Conservation (phyloP, 106 monocot genomes). For the Dioscorea alata region DNA sequence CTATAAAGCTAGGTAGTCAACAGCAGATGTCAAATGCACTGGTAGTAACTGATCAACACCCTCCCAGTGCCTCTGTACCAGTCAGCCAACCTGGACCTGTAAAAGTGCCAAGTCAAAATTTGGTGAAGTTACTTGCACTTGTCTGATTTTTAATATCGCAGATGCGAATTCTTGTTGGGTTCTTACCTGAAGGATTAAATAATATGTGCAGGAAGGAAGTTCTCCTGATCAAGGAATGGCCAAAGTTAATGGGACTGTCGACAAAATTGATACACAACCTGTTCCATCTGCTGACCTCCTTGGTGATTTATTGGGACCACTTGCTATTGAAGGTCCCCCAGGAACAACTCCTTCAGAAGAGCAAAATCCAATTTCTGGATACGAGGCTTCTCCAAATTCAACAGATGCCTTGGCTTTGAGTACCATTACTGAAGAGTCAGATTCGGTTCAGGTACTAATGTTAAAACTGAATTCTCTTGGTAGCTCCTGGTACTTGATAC, state of each 20-base stretch:
- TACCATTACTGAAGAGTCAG: slow-evolving; percentile 55
- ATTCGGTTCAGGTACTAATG: slow-evolving; percentile 69
- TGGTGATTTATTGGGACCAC: slow-evolving; percentile 84
- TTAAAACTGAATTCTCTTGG: neutral
- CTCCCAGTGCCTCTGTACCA: slow-evolving; percentile 62
- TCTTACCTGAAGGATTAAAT: slow-evolving; percentile 1
- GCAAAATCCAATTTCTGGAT: slow-evolving; percentile 26
- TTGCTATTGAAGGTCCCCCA: slow-evolving; percentile 86
- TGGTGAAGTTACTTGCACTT: slow-evolving; percentile 28
- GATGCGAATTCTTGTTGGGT: neutral
- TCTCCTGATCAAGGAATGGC: slow-evolving; percentile 32
- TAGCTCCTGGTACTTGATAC: neutral
- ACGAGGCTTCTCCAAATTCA: slow-evolving; percentile 29
- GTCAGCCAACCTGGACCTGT: slow-evolving; percentile 61
- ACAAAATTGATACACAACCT: slow-evolving; percentile 41
- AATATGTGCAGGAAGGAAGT: slow-evolving; percentile 47
- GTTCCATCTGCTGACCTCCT: slow-evolving; percentile 63
- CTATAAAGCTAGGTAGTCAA: slow-evolving; percentile 81
- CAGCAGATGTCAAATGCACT: slow-evolving; percentile 90
- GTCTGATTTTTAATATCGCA: neutral
- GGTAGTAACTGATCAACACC: slow-evolving; percentile 77
- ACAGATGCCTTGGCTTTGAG: slow-evolving; percentile 72
- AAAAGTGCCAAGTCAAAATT: slow-evolving; percentile 62
- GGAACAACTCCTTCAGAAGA: slow-evolving; percentile 25
- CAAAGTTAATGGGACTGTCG: slow-evolving; percentile 53